Evolutionary conservation across 2,329 filamentous ascomycete genomes (phyloP).

Genomic region (Claviceps digitariae): DNA sequence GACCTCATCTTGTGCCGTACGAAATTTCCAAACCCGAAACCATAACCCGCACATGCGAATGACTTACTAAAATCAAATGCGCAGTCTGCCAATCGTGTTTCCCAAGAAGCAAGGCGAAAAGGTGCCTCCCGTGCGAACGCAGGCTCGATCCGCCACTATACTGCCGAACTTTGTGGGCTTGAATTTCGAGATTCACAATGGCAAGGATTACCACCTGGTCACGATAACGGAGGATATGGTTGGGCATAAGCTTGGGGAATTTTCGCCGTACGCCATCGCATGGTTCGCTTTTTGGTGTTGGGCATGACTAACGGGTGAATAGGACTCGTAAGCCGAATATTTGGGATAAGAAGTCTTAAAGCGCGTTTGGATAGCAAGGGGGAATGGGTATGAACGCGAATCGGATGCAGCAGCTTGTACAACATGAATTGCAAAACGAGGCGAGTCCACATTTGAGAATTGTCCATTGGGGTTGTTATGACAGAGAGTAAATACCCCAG

Average conservation of each 20-base stretch:
- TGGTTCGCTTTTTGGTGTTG: background rate
- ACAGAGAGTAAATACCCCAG: too few species aligned
- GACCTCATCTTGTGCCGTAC: conserved; percentile 42
- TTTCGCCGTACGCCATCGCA: conserved; percentile 71
- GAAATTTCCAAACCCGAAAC: conserved; percentile 8
- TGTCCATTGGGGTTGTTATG: too few species aligned
- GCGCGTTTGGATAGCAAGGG: conserved; percentile 7
- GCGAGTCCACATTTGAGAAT: background rate
- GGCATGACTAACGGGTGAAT: conserved; percentile 1
- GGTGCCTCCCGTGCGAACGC: conserved; percentile 64
- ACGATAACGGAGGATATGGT: conserved; percentile 92
- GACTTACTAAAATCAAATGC: conserved; percentile 1
- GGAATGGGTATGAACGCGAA: conserved; percentile 1
- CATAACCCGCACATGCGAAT: conserved; percentile 4
- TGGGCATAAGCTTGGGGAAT: conserved; percentile 87
- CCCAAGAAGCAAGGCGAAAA: conserved; percentile 46
- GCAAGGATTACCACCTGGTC: conserved; percentile 73
- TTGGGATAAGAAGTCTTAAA: conserved; percentile 32
- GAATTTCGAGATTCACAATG: conserved; percentile 83
- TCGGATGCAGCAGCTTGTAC: background rate
- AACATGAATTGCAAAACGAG: background rate
- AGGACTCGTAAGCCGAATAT: conserved; percentile 48
- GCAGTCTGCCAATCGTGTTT: conserved; percentile 50
- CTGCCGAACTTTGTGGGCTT: conserved; percentile 85
- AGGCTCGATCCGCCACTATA: conserved; percentile 78